Evolutionary conservation across 2,329 filamentous ascomycete genomes (phyloP).

Genomic region (Aspergillaceae sp.): DNA sequence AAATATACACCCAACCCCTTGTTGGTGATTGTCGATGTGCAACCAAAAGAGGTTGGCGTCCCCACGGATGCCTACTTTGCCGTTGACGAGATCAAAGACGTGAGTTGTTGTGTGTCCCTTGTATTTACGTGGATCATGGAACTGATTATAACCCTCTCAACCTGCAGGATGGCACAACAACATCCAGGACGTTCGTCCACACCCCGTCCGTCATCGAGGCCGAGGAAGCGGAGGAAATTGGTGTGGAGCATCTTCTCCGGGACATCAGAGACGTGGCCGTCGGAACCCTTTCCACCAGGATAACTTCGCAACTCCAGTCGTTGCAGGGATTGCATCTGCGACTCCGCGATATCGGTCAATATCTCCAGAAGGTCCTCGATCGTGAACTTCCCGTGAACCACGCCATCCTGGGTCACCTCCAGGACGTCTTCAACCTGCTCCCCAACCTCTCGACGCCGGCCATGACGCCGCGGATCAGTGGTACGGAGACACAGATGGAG

Average conservation of each 20-base stretch:
- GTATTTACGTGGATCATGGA: not conserved
- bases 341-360: constrained; percentile 87
- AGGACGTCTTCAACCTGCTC: constrained; percentile 97
- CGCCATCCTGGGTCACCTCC: constrained; percentile 93
- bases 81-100: constrained; percentile 98
- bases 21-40: constrained; percentile 95
- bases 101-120: constrained; percentile 41
- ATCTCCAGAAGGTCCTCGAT: constrained; percentile 92
- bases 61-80: constrained; percentile 99
- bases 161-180: constrained; percentile 83
- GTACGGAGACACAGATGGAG: constrained; percentile 49
- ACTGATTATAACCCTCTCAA: constrained; percentile 2
- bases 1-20: constrained; percentile 94
- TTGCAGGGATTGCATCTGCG: constrained; percentile 91
- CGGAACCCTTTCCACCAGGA: constrained; percentile 88
- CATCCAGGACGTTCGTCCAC: constrained; percentile 94
- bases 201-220: constrained; percentile 97
- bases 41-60: constrained; percentile 94
- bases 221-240: constrained; percentile 97
- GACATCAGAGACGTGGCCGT: constrained; percentile 98
- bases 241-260: constrained; percentile 92
- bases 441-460: constrained; percentile 86
- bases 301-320: constrained; percentile 95
- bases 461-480: constrained; percentile 51
- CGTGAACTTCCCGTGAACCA: constrained; percentile 92